A percentile compares a stretch with the other conserved stretches of the same genome.
These are phyloP conservation scores for Petunia axillaris DNA, from an alignment of 257 asterid genomes.

Conservation along the genomic window DNA sequence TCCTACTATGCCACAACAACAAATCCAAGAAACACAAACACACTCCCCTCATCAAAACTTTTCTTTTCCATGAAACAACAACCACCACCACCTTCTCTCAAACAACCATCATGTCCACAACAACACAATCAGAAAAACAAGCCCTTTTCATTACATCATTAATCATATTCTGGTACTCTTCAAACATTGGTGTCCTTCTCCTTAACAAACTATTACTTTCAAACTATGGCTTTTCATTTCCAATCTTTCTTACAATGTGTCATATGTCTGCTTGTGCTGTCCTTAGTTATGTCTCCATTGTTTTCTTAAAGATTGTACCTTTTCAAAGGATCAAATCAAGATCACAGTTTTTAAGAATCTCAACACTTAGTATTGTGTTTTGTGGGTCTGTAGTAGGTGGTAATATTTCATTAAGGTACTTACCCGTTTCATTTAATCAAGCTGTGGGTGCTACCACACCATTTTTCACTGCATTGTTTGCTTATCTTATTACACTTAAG, in stretches of 20 bases:
- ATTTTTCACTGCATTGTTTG: constrained; percentile 90
- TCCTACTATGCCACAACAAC: background rate
- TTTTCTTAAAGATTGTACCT: constrained; percentile 74
- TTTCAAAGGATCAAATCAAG: constrained; percentile 82
- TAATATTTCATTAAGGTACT: constrained; percentile 66
- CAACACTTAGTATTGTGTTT: constrained; percentile 81
- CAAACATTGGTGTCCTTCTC: constrained; percentile 91
- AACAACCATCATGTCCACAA: constrained; percentile 32
- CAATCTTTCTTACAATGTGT: constrained; percentile 95
- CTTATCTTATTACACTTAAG: constrained; percentile 75
- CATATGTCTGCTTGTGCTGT: constrained; percentile 97
- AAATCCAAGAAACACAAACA: background rate
- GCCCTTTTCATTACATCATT: constrained; percentile 59
- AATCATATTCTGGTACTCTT: constrained; percentile 72
- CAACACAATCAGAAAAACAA: constrained; percentile 45
- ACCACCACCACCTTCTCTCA: background rate
- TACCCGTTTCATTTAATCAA: constrained; percentile 95
- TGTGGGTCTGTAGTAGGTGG: constrained; percentile 98
- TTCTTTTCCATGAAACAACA: constrained; percentile 24
- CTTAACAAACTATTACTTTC: constrained; percentile 89
- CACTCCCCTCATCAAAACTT: too few relatives aligned
- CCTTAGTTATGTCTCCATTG: constrained; percentile 81
- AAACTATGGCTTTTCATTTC: constrained; percentile 76
- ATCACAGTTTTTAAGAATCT: constrained; percentile 70
- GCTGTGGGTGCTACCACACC: constrained; percentile 99